Evolutionary conservation across 495 filamentous ascomycete species (phyloP), one percentile per base, ranked within the genome.

Genomic region (Aspergillus sclerotiicarbonarius): DNA sequence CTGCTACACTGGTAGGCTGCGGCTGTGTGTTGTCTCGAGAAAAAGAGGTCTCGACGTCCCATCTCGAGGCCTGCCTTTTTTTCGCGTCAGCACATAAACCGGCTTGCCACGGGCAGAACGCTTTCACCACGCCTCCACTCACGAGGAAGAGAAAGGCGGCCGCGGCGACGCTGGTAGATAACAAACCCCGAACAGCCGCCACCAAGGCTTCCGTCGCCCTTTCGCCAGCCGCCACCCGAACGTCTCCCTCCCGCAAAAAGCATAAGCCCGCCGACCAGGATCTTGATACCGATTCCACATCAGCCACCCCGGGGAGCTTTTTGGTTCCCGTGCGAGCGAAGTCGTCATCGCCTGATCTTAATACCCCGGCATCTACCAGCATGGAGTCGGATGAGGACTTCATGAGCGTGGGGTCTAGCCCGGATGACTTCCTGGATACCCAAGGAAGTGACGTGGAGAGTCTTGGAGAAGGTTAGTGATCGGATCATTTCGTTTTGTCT

Each of bases 331-430:
- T 59, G 54, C 53, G 18, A 45, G 59, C 60, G 56, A 64, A 62
- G 55, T 60, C 29, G 15, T 6, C 29, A 7, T 6, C 33, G 32
- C 57, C 55, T 19, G 61, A 67, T 32, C 54, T 77, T 48, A 75
- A 74, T 63, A 85, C 78, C 16, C 76, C 79, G 30, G 70, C 73
- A n/a, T 73, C 74, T 0, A 77, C 76, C 58, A 77, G 75, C 59
- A 98, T 98, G 94, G 93, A 96, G 68, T 96, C 94, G 12, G 94
- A 98, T 62, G 93, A 98, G 69, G 94, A 98, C 61, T 92, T 93
- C 69, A 90, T 96, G 82, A 95, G 90, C 52, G 86, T 87, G 57
- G 80, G 86, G 62, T 92, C 90, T 15, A 95, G 89, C 67, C 85
- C 88, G 50, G 90, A 90, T 67, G 83, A 84, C 51, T 86, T 92